Percentiles rank a stretch among this genome's conserved stretches.
phyloP scores from a whole-genome alignment of 2,329 filamentous ascomycete species.

The Epicoccum sorghinum region DNA sequence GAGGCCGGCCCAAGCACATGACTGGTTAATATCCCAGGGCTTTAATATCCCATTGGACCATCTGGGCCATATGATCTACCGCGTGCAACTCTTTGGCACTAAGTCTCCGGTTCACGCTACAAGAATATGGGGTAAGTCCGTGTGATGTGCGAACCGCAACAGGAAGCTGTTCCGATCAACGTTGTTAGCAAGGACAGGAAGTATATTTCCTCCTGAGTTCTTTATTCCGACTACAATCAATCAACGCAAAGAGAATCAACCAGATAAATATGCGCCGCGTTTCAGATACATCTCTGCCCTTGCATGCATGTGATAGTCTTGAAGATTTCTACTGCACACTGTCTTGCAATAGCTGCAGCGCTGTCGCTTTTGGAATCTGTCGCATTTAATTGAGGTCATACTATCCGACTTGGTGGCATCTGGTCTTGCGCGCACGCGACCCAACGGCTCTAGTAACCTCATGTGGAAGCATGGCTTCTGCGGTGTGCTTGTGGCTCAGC shows the following conservation, averaged over 20 bases:
- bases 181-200: constrained; percentile 16
- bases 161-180: constrained; percentile 25
- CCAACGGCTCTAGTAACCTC: neutral
- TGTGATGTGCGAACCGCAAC: constrained; percentile 23
- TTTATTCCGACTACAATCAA: constrained; percentile 22
- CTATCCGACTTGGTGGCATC: neutral
- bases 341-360: neutral
- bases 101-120: constrained; percentile 5
- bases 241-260: neutral
- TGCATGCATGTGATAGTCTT: constrained; percentile 1
- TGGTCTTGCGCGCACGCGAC: constrained; percentile 12
- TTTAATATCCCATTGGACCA: constrained; percentile 23
- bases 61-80: constrained; percentile 29
- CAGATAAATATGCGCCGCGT: constrained; percentile 7
- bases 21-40: constrained; percentile 27
- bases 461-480: neutral
- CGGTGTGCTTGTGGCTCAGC: constrained; percentile 6
- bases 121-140: constrained; percentile 23
- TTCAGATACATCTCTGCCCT: constrained; percentile 6
- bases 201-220: constrained; percentile 11
- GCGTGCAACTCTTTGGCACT: constrained; percentile 20
- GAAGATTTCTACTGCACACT: neutral
- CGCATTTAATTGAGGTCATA: constrained; percentile 5
- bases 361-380: neutral
- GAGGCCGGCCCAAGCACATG: constrained; percentile 11